Evolutionary conservation across 176 grass and related monocot genomes (phyloP).

Genomic region (Eleusine indica): DNA sequence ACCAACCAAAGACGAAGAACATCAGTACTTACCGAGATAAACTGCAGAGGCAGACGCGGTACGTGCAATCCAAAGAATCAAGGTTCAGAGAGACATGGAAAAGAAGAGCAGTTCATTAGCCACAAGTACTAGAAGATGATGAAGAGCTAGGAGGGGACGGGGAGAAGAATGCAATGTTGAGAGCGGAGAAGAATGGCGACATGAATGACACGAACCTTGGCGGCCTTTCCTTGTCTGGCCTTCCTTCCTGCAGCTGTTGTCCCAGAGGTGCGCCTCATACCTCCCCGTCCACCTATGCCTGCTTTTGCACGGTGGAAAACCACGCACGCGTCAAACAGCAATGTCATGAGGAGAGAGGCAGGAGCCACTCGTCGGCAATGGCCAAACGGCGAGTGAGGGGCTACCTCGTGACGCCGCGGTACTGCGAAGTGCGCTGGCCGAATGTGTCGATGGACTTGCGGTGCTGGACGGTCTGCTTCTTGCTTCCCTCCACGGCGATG

Average conservation of each 20-base stretch:
- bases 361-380: not conserved
- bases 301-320: conserved; percentile 42
- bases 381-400: no score
- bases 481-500: not conserved
- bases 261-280: conserved; percentile 99
- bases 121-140: not conserved
- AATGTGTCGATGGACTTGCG: conserved; percentile 97
- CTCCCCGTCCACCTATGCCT: conserved; percentile 99
- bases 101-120: conserved; percentile 35
- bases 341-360: not conserved
- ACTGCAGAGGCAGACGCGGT: conserved; percentile 52
- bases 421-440: conserved; percentile 95
- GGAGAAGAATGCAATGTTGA: not conserved
- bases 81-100: conserved; percentile 36
- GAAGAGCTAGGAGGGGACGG: not conserved
- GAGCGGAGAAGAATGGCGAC: not conserved
- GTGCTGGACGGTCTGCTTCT: conserved; percentile 75
- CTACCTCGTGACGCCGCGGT: conserved; percentile 91
- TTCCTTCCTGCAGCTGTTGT: conserved; percentile 98
- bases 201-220: conserved; percentile 58
- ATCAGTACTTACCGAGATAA: conserved; percentile 82
- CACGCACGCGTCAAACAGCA: not conserved
- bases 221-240: conserved; percentile 94
- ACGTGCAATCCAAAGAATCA: conserved; percentile 28
- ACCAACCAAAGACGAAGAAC: not conserved